Evolutionary conservation across 2,329 filamentous ascomycete genomes (phyloP).

Genomic region (Grosmannia serpens): DNA sequence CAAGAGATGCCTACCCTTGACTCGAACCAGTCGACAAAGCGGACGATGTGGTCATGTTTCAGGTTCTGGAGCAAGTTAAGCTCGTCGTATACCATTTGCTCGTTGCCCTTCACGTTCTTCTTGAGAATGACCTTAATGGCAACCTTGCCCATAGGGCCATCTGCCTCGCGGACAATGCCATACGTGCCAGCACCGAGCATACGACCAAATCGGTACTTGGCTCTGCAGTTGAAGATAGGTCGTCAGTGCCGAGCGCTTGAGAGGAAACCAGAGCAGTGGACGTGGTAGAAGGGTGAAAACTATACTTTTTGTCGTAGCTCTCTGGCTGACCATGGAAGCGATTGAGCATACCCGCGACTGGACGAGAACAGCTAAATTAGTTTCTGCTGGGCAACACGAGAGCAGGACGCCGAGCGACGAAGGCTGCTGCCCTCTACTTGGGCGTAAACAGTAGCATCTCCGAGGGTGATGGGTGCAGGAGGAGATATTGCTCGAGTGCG

Average conservation of each 20-base stretch:
- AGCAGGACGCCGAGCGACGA: neutral
- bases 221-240: conserved; percentile 34
- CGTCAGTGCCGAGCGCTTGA: neutral
- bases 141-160: conserved; percentile 71
- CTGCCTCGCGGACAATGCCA: conserved; percentile 93
- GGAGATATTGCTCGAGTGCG: neutral
- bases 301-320: conserved; percentile 96
- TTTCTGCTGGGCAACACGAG: neutral
- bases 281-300: neutral
- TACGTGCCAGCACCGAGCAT: conserved; percentile 96
- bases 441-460: neutral
- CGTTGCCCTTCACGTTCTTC: conserved; percentile 97
- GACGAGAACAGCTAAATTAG: neutral
- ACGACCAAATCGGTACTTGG: conserved; percentile 83
- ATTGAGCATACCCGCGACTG: conserved; percentile 84
- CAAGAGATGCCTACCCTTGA: conserved; percentile 58
- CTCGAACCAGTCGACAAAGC: conserved; percentile 98
- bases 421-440: neutral
- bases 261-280: neutral
- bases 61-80: conserved; percentile 84
- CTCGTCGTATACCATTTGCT: conserved; percentile 98
- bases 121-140: conserved; percentile 99
- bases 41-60: conserved; percentile 90
- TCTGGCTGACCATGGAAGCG: conserved; percentile 94
- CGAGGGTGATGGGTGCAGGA: neutral